Evolutionary conservation across 495 filamentous ascomycete genomes (phyloP).

Genomic region (Tuber umbilicatum): DNA sequence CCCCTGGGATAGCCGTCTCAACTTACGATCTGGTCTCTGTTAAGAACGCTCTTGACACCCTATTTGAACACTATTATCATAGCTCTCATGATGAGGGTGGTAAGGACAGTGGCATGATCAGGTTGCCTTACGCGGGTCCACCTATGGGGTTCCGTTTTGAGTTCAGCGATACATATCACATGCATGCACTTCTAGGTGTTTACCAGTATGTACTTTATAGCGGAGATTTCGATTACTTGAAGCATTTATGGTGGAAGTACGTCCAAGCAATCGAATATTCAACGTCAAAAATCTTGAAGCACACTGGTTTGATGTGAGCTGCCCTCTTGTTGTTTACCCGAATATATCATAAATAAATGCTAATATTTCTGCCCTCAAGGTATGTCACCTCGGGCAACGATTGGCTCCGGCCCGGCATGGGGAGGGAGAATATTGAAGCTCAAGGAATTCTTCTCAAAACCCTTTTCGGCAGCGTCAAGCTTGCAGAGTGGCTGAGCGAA

Average conservation of each 20-base stretch:
- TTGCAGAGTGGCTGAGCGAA: conserved; percentile 40
- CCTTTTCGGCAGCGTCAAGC: conserved; percentile 41
- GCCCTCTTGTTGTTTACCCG: too few species aligned
- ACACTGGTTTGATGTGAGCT: conserved; percentile 7
- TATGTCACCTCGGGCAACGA: conserved; percentile 52
- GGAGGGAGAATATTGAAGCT: conserved; percentile 49
- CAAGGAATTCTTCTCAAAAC: conserved; percentile 43
- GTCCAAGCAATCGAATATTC: conserved; percentile 50
- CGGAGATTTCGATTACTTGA: conserved; percentile 50
- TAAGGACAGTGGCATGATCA: conserved; percentile 41
- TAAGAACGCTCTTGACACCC: conserved; percentile 47
- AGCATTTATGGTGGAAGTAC: conserved; percentile 49
- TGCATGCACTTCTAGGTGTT: conserved; percentile 57
- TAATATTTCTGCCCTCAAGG: conserved; percentile 43
- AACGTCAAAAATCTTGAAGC: conserved; percentile 47
- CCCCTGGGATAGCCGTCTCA: conserved; percentile 47
- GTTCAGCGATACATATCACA: conserved; percentile 56
- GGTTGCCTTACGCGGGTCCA: conserved; percentile 55
- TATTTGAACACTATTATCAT: conserved; percentile 46
- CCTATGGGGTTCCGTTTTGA: conserved; percentile 52
- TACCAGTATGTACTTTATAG: conserved; percentile 57
- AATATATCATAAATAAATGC: conserved; percentile 28
- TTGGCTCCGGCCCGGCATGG: conserved; percentile 51
- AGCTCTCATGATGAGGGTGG: conserved; percentile 11
- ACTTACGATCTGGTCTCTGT: conserved; percentile 47